A percentile compares a stretch with the other conserved stretches of the same genome.
These are phyloP conservation scores for Tylopilus balloui DNA, from an alignment of 768 basidiomycete genomes.

Conservation along the genomic window DNA sequence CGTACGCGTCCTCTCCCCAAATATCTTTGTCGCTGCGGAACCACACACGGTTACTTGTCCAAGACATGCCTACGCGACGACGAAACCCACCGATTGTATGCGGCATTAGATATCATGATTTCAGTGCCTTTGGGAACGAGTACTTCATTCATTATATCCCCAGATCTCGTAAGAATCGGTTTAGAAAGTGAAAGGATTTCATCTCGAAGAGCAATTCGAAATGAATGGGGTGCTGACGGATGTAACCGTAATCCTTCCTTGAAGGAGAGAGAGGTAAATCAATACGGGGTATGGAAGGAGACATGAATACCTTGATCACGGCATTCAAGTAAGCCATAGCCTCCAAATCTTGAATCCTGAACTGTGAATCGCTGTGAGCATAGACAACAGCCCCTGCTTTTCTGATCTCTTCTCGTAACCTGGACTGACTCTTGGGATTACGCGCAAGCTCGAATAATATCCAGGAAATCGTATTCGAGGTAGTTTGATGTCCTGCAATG, in stretches of 20 bases:
- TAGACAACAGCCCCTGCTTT: not conserved
- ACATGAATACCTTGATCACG: constrained; percentile 28
- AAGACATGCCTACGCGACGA: not conserved
- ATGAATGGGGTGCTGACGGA: constrained; percentile 45
- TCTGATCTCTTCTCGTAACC: constrained; percentile 41
- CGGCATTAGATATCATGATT: constrained; percentile 47
- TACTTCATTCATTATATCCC: constrained; percentile 39
- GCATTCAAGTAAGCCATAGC: constrained; percentile 43
- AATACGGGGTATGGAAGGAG: constrained; percentile 19
- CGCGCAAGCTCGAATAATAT: constrained; percentile 56
- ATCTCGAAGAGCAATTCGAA: constrained; percentile 47
- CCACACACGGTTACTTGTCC: not conserved
- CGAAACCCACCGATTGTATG: constrained; percentile 47
- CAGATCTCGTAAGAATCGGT: constrained; percentile 43
- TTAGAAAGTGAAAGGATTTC: constrained; percentile 57
- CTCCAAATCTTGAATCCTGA: constrained; percentile 38
- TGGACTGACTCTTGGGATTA: constrained; percentile 51
- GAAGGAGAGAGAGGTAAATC: not conserved
- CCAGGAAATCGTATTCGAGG: constrained; percentile 52
- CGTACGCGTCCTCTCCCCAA: constrained; percentile 26
- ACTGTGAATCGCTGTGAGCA: not conserved
- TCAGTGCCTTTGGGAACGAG: constrained; percentile 48
- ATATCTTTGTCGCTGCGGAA: constrained; percentile 14
- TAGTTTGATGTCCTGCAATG: constrained; percentile 56
- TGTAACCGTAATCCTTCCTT: constrained; percentile 45